Conservation (phyloP, 2,329 filamentous ascomycete genomes). For the Botrytis medusae region DNA sequence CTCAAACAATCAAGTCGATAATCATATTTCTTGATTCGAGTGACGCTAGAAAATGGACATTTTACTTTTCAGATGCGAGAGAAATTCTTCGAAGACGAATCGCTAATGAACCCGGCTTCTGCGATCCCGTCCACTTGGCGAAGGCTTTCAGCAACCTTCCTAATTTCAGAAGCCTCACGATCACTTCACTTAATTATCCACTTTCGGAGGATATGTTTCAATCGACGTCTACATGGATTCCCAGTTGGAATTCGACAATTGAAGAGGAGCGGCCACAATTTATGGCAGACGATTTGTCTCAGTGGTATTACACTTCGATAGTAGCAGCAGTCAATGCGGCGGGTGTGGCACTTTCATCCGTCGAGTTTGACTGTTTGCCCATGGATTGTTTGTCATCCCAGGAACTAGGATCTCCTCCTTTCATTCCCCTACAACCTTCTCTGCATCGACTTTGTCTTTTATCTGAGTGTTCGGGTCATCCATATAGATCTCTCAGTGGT, state of each 20-base stretch:
- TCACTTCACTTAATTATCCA: slow-evolving; percentile 17
- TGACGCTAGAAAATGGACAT: slow-evolving; percentile 18
- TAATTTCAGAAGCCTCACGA: slow-evolving; percentile 1
- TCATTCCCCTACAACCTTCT: slow-evolving; percentile 17
- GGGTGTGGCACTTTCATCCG: background rate
- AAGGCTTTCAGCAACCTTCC: slow-evolving; percentile 1
- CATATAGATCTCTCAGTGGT: slow-evolving; percentile 12
- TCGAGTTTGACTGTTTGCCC: slow-evolving; percentile 17
- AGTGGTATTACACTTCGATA: slow-evolving; percentile 23
- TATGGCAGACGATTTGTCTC: slow-evolving; percentile 20
- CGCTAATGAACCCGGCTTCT: slow-evolving; percentile 8
- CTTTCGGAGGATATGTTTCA: slow-evolving; percentile 13
- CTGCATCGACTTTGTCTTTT: slow-evolving; percentile 11
- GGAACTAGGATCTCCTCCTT: slow-evolving; percentile 9
- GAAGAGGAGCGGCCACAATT: slow-evolving; percentile 17
- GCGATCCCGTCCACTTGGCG: slow-evolving; percentile 9
- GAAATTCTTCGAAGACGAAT: slow-evolving; percentile 19
- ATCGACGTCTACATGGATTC: slow-evolving; percentile 14
- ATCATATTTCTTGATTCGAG: slow-evolving; percentile 20
- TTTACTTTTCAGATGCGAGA: slow-evolving; percentile 20
- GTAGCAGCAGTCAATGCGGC: slow-evolving; percentile 18
- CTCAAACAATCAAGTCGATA: slow-evolving; percentile 16
- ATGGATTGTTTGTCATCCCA: slow-evolving; percentile 19
- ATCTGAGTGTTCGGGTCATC: background rate
- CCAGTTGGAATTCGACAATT: slow-evolving; percentile 17